Evolutionary conservation across 768 basidiomycete species (phyloP), one percentile per base, ranked within the genome.

Genomic region (Clavulina sp.): DNA sequence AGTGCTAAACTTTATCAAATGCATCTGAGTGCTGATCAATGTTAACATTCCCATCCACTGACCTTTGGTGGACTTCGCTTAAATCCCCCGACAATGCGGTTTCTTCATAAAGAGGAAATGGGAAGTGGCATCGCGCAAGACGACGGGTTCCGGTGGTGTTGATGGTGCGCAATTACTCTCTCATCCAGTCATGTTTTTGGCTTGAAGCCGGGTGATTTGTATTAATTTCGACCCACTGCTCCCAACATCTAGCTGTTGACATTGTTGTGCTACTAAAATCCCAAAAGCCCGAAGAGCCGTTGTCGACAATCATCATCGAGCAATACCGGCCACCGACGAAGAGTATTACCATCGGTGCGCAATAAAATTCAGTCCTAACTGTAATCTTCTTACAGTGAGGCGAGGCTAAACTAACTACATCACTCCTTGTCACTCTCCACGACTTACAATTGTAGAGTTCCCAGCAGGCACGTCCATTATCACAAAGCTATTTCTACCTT

Each of bases 301-400:
- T 73, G 4, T 85, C 84, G 1, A 89, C 84, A 3, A 73, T 93
- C 50, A 70, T 96, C 57, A 78, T 95, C 58, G 87, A 93, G 61
- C 92, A 95, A 62, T 96, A 82, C 63, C 78, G 93, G 24, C 89
- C 93, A 0, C 87, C 92, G 0, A 72, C 89, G 43, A 81, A 76
- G 58, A 80, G 78, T 55, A 72, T 74, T 56, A 73, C 84, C 54
- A 72, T 93, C 54, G 89, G 86, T 78, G 61, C 38, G 62, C 38
- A 41, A 7, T 26, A 18, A 4, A 51, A 46, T 16, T 28, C 26
- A n/a, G n/a, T n/a, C n/a, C n/a, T n/a, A n/a, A n/a, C n/a, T n/a
- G n/a, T n/a, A n/a, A n/a, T n/a, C n/a, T n/a, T n/a, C n/a, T n/a
- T n/a, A n/a, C n/a, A n/a, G n/a, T n/a, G n/a, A n/a, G n/a, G n/a